Conservation (phyloP, 257 asterid species). For the Capsicum chinense region DNA sequence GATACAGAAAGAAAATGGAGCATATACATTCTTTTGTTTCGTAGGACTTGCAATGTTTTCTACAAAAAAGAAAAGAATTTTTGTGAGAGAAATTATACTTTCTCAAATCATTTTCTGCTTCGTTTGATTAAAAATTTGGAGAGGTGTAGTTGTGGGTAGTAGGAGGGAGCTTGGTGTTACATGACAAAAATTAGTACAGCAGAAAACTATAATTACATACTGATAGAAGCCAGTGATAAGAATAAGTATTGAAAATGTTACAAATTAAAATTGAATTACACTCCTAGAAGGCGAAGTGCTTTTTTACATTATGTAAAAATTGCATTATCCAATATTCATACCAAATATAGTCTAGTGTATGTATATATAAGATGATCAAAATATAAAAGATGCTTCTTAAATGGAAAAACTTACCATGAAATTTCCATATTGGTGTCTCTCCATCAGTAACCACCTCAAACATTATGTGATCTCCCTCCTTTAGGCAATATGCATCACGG, state of each 20-base stretch:
- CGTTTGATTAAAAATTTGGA: neutral
- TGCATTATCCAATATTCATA: neutral
- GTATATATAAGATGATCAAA: neutral
- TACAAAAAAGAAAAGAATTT: neutral
- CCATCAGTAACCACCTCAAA: constrained; percentile 26
- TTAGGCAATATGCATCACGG: constrained; percentile 4
- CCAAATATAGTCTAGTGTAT: neutral
- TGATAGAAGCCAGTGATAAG: neutral
- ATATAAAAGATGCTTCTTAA: neutral
- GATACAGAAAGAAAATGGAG: neutral
- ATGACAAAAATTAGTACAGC: neutral
- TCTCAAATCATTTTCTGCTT: neutral
- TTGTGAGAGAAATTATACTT: neutral
- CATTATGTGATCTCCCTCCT: constrained; percentile 27
- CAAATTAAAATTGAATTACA: neutral
- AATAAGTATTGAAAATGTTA: neutral
- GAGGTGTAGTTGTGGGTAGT: neutral
- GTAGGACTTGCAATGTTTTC: neutral
- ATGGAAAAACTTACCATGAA: constrained; percentile 23
- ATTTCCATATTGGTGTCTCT: constrained; percentile 8
- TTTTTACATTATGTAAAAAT: neutral
- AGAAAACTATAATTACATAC: neutral
- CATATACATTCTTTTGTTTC: neutral
- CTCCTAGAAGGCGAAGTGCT: neutral
- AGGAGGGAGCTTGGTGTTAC: neutral